Conservation (phyloP, 2,329 filamentous ascomycete genomes). For the Tolypocladium pustulatum region DNA sequence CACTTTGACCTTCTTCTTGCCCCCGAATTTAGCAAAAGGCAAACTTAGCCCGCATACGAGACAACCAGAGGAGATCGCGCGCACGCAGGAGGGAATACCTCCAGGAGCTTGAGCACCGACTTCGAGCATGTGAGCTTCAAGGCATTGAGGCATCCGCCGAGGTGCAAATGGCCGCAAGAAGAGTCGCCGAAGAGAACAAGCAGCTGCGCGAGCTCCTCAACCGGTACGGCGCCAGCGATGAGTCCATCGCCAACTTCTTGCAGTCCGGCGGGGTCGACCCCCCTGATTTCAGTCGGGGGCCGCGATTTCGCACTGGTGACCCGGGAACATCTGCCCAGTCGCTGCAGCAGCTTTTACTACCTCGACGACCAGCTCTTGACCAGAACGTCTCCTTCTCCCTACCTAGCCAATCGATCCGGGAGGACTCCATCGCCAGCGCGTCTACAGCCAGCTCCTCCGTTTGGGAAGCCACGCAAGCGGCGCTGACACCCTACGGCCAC, state of each 20-base stretch:
- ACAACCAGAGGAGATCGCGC: constrained; percentile 69
- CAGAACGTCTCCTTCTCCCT: constrained; percentile 14
- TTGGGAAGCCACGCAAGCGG: constrained; percentile 19
- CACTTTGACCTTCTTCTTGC: neutral
- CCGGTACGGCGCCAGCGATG: constrained; percentile 44
- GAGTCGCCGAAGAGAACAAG: constrained; percentile 59
- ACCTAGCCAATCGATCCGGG: constrained; percentile 20
- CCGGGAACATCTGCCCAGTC: constrained; percentile 17
- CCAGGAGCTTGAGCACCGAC: constrained; percentile 54
- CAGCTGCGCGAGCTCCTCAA: constrained; percentile 49
- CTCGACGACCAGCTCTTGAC: constrained; percentile 22
- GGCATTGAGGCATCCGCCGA: constrained; percentile 62
- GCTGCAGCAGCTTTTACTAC: constrained; percentile 26
- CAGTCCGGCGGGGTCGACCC: constrained; percentile 10
- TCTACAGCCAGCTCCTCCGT: constrained; percentile 20
- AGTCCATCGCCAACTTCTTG: constrained; percentile 37
- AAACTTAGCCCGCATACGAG: constrained; percentile 49
- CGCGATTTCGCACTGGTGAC: constrained; percentile 11
- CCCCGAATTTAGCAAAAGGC: constrained; percentile 21
- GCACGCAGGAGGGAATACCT: constrained; percentile 65
- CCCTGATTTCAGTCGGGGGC: constrained; percentile 7
- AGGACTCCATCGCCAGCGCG: constrained; percentile 20
- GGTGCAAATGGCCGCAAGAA: constrained; percentile 59
- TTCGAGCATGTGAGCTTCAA: constrained; percentile 48
- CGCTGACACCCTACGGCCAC: constrained; percentile 16